Percentiles rank a stretch among this genome's conserved stretches.
phyloP scores from a whole-genome alignment of 1,284 basidiomycete genomes.

The Sanghuangporus sanghuang region DNA sequence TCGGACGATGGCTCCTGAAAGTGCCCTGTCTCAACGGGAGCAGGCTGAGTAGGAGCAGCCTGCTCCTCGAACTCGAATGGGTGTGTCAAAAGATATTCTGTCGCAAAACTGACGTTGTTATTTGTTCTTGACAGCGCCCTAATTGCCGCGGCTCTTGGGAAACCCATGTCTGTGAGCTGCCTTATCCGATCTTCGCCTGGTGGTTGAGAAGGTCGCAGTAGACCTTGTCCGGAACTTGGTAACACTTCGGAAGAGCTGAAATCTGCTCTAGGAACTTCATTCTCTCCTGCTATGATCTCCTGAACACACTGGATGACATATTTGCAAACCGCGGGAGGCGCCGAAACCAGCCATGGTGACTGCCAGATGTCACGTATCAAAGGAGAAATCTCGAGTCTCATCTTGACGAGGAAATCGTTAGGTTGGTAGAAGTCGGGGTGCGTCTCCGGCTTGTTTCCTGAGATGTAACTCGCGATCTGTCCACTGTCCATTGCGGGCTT shows the following conservation, averaged over 20 bases:
- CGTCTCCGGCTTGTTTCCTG: slow-evolving; percentile 73
- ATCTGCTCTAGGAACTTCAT: slow-evolving; percentile 59
- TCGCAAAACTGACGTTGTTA: slow-evolving; percentile 88
- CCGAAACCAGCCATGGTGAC: slow-evolving; percentile 74
- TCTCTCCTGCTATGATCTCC: slow-evolving; percentile 78
- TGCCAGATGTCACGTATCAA: slow-evolving; percentile 74
- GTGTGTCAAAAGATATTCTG: slow-evolving; percentile 82
- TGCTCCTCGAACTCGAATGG: slow-evolving; percentile 71
- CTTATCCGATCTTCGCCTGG: slow-evolving; percentile 76
- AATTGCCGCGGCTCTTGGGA: slow-evolving; percentile 80
- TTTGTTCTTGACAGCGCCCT: slow-evolving; percentile 78
- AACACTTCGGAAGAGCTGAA: slow-evolving; percentile 21
- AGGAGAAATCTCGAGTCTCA: slow-evolving; percentile 72
- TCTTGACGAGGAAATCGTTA: slow-evolving; percentile 78
- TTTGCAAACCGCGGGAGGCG: slow-evolving; percentile 70
- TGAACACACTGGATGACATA: slow-evolving; percentile 75
- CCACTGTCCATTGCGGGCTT: slow-evolving; percentile 81
- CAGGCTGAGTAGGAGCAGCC: slow-evolving; percentile 38
- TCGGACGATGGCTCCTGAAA: slow-evolving; percentile 27
- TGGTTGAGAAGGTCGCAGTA: slow-evolving; percentile 40
- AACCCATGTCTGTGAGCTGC: slow-evolving; percentile 95
- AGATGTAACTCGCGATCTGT: slow-evolving; percentile 72
- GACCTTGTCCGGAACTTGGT: slow-evolving; percentile 21
- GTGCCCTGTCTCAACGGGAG: slow-evolving; percentile 19
- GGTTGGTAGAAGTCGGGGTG: slow-evolving; percentile 80